These are phyloP conservation scores for Sugiyamaella americana DNA, from an alignment of 805 yeast genomes.

Conservation along the genomic window DNA sequence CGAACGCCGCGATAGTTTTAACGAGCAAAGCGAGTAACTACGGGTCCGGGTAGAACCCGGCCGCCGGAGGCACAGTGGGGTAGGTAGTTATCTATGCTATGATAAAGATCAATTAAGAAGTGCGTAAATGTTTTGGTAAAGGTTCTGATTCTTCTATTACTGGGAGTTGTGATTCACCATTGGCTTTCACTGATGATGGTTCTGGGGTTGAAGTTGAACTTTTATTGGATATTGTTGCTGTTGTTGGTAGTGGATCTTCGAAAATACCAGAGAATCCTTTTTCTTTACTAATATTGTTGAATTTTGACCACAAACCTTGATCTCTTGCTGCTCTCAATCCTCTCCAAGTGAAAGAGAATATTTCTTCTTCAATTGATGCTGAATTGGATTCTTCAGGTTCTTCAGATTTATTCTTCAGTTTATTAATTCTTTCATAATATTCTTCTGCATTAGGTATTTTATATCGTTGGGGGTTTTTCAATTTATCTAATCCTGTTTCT, in stretches of 20 bases:
- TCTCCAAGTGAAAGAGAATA: conserved; percentile 37
- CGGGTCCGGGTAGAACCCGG: too few species aligned
- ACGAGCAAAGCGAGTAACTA: too few species aligned
- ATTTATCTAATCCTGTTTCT: conserved; percentile 35
- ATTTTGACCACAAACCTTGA: conserved; percentile 33
- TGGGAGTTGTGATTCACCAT: background rate
- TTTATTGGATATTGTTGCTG: too few species aligned
- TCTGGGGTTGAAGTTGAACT: background rate
- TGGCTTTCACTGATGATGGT: background rate
- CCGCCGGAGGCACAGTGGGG: too few species aligned
- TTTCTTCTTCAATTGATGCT: conserved; percentile 1
- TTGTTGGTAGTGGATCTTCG: conserved; percentile 21
- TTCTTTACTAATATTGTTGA: conserved; percentile 33
- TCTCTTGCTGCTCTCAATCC: conserved; percentile 38
- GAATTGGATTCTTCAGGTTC: conserved; percentile 14
- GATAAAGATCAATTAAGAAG: too few species aligned
- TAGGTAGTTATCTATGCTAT: too few species aligned
- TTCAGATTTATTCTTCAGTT: conserved; percentile 2
- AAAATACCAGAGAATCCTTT: conserved; percentile 39
- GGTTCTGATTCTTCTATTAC: conserved; percentile 5
- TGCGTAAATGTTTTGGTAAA: too few species aligned
- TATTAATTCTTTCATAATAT: conserved; percentile 13
- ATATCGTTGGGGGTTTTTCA: conserved; percentile 20
- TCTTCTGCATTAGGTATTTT: conserved; percentile 24
- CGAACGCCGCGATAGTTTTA: too few species aligned